Evolutionary conservation across 306 rosid genomes (phyloP).

Genomic region (Medicago truncatula): DNA sequence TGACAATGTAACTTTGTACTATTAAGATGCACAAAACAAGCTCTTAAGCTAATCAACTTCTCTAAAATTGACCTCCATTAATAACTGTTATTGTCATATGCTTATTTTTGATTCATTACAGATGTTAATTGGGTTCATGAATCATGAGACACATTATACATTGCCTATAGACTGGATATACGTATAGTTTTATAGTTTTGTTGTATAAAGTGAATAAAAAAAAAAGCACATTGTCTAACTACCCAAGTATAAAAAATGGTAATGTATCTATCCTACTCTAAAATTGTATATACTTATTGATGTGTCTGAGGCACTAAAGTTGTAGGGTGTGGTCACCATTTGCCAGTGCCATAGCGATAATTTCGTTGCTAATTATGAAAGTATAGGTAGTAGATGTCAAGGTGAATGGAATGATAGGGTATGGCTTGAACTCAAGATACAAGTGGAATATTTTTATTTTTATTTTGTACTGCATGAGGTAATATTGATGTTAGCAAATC

Average conservation of each 20-base stretch:
- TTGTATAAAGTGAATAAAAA: no score
- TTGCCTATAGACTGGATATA: background rate
- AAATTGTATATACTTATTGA: background rate
- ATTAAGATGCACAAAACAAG: slow-evolving; percentile 27
- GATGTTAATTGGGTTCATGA: background rate
- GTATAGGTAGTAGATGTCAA: no score
- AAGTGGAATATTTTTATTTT: no score
- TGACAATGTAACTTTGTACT: slow-evolving; percentile 38
- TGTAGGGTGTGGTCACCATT: background rate
- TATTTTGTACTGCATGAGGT: no score
- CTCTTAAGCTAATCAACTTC: slow-evolving; percentile 35
- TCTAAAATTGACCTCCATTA: slow-evolving; percentile 13
- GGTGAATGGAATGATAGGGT: no score
- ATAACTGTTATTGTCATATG: background rate
- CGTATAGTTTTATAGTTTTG: no score
- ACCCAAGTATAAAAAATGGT: background rate
- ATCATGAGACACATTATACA: background rate
- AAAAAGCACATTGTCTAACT: no score
- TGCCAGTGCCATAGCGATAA: background rate
- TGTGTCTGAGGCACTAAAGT: background rate
- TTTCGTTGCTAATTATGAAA: no score
- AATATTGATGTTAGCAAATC: no score
- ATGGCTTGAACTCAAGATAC: no score
- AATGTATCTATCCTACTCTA: background rate
- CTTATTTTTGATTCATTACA: background rate